phyloP scores from a whole-genome alignment of 2,329 filamentous ascomycete genomes.

The Stylonectria norvegica region DNA sequence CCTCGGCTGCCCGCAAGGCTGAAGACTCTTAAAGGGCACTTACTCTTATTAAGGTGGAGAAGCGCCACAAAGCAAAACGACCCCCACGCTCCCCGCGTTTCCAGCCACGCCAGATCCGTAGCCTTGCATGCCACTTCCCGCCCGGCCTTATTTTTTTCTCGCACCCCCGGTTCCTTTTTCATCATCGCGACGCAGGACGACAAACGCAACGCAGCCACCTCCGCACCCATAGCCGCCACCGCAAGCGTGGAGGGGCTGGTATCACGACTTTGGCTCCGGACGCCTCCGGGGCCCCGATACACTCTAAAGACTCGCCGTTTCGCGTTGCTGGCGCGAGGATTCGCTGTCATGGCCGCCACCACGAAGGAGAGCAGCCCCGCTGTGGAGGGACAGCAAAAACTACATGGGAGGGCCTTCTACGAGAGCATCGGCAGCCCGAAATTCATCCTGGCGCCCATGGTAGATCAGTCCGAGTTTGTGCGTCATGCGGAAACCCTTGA shows the following conservation, averaged over 20 bases:
- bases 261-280: conserved; percentile 20
- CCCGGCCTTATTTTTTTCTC: conserved; percentile 13
- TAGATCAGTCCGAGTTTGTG: conserved; percentile 97
- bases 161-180: background rate
- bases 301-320: conserved; percentile 2
- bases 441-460: conserved; percentile 92
- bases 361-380: conserved; percentile 17
- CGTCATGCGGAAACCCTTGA: conserved; percentile 25
- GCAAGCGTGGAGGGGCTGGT: conserved; percentile 22
- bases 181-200: background rate
- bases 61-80: background rate
- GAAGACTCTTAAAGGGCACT: conserved; percentile 8
- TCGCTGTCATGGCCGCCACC: conserved; percentile 34
- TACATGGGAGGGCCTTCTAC: conserved; percentile 87
- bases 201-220: conserved; percentile 3
- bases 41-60: too few species aligned
- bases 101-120: conserved; percentile 14
- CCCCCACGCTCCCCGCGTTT: conserved; percentile 17
- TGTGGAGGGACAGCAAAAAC: conserved; percentile 45
- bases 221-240: background rate
- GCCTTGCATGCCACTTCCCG: conserved; percentile 12
- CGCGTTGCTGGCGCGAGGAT: conserved; percentile 10
- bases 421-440: conserved; percentile 91
- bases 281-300: conserved; percentile 18
- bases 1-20: conserved; percentile 13